Conservation (phyloP, 140 eudicot genomes). For the Anethum foeniculum region DNA sequence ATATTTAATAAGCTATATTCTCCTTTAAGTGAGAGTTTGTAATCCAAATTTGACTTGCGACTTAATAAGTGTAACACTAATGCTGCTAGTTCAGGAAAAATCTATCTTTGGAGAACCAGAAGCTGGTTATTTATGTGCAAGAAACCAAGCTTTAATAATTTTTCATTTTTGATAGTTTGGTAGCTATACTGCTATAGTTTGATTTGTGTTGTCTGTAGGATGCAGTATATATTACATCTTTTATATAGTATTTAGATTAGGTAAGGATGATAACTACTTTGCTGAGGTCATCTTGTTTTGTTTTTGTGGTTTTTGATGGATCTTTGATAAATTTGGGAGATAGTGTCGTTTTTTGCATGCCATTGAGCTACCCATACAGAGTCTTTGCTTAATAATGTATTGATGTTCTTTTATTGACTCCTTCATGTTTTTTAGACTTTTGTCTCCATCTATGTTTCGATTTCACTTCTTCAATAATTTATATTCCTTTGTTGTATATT, state of each 20-base stretch:
- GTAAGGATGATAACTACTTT: neutral
- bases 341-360: neutral
- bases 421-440: neutral
- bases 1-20: neutral
- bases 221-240: neutral
- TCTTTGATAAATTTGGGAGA: neutral
- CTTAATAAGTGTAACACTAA: neutral
- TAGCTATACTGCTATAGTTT: neutral
- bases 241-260: neutral
- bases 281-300: neutral
- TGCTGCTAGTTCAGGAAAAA: neutral
- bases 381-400: neutral
- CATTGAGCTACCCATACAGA: neutral
- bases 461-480: neutral
- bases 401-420: neutral
- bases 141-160: neutral
- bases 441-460: neutral
- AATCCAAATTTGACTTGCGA: neutral
- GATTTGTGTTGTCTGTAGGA: neutral
- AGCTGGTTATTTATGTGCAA: neutral
- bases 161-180: neutral
- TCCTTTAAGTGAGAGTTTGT: neutral
- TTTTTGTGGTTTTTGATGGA: neutral
- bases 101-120: neutral
- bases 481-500: constrained; percentile 8